A percentile compares a stretch with the other conserved stretches of the same genome.
Evolutionary conservation across 495 filamentous ascomycete genomes (phyloP).

Genomic region (Neurospora intermedia): DNA sequence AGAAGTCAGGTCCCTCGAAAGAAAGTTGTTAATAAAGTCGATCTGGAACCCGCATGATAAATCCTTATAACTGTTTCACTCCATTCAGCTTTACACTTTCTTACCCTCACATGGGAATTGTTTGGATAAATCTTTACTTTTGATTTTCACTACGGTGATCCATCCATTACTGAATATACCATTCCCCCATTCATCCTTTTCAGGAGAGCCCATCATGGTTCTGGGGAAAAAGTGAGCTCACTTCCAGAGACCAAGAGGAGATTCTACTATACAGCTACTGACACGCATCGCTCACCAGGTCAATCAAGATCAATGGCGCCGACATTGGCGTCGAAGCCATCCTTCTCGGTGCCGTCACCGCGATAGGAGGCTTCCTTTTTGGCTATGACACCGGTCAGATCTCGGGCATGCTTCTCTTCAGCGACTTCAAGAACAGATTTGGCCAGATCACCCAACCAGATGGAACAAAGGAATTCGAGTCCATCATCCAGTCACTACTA

Average conservation of each 20-base stretch:
- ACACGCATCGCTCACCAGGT: slow-evolving; percentile 6
- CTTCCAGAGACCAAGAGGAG: background rate
- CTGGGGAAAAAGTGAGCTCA: background rate
- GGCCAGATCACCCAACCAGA: slow-evolving; percentile 18
- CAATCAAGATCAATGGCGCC: slow-evolving; percentile 25
- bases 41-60: background rate
- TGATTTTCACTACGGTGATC: background rate
- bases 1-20: background rate
- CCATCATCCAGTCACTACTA: slow-evolving; percentile 29
- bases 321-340: slow-evolving; percentile 24
- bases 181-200: background rate
- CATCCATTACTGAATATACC: background rate
- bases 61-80: background rate
- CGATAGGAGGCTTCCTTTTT: slow-evolving; percentile 69
- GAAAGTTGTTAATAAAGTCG: background rate
- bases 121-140: background rate
- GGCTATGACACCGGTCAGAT: slow-evolving; percentile 58
- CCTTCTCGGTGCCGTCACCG: slow-evolving; percentile 28
- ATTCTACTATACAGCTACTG: background rate
- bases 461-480: slow-evolving; percentile 19
- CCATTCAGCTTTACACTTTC: background rate
- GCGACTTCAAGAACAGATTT: slow-evolving; percentile 37
- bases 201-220: background rate
- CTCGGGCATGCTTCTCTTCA: slow-evolving; percentile 52
- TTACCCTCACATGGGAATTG: background rate